Percentiles rank a stretch among this genome's conserved stretches.
These are phyloP conservation scores for Chaetomiaceae sp. DNA, from an alignment of 2,329 filamentous ascomycete species.

Conservation along the genomic window DNA sequence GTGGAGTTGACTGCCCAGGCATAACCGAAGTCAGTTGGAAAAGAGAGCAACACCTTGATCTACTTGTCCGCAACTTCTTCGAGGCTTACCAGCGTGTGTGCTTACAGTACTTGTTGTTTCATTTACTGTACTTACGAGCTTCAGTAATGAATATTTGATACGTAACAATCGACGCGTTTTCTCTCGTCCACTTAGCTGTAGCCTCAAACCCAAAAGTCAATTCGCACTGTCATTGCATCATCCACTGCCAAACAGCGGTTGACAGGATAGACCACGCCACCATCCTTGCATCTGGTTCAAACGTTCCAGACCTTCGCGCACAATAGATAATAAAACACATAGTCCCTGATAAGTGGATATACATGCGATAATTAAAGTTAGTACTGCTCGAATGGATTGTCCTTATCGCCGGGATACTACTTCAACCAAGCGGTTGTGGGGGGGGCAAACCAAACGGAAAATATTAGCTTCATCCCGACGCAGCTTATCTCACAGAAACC, in stretches of 20 bases:
- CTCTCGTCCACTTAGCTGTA: too few species aligned
- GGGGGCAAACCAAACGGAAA: not conserved
- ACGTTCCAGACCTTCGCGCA: constrained; percentile 8
- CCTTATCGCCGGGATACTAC: not conserved
- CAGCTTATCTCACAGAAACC: constrained; percentile 1
- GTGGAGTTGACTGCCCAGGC: not conserved
- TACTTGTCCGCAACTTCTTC: too few species aligned
- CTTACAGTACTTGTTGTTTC: too few species aligned
- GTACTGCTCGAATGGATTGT: not conserved
- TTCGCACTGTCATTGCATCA: constrained; percentile 18
- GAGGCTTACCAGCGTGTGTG: too few species aligned
- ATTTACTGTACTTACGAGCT: too few species aligned
- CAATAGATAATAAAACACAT: too few species aligned
- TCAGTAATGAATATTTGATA: too few species aligned
- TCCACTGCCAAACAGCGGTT: not conserved
- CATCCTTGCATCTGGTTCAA: not conserved
- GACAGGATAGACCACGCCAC: constrained; percentile 5
- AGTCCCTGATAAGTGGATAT: too few species aligned
- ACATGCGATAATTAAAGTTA: too few species aligned
- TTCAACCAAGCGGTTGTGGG: not conserved
- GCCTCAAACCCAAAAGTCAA: not conserved
- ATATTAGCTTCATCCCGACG: not conserved
- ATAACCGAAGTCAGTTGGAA: too few species aligned
- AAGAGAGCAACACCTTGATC: too few species aligned
- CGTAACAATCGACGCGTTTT: too few species aligned